A percentile compares a stretch with the other conserved stretches of the same genome.
These are phyloP conservation scores for Neopestalotiopsis clavispora DNA, from an alignment of 2,329 filamentous ascomycete genomes.

Conservation along the genomic window DNA sequence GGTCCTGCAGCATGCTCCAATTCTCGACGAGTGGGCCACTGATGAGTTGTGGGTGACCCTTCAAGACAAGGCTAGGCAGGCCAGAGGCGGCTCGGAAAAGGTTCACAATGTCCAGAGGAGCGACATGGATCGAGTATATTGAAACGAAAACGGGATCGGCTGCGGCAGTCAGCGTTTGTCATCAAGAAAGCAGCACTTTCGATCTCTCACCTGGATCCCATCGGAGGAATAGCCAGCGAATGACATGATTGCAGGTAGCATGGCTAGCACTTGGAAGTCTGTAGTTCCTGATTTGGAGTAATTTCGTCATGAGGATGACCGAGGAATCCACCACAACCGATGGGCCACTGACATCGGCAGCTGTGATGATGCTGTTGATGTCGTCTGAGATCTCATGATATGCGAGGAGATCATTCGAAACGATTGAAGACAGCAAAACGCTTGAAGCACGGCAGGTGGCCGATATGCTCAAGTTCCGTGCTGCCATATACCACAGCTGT, in stretches of 20 bases:
- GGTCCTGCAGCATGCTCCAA: slow-evolving; percentile 49
- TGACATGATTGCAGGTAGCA: slow-evolving; percentile 70
- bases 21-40: slow-evolving; percentile 54
- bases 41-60: slow-evolving; percentile 41
- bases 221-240: slow-evolving; percentile 80
- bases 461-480: slow-evolving; percentile 71
- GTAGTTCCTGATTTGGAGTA: slow-evolving; percentile 70
- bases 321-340: slow-evolving; percentile 80
- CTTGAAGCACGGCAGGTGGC: slow-evolving; percentile 79
- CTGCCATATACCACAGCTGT: slow-evolving; percentile 76
- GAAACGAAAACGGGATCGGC: slow-evolving; percentile 72
- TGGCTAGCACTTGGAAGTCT: slow-evolving; percentile 72
- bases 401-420: slow-evolving; percentile 69
- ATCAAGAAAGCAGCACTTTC: background rate
- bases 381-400: slow-evolving; percentile 72
- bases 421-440: slow-evolving; percentile 70
- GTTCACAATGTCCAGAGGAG: slow-evolving; percentile 68
- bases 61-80: slow-evolving; percentile 37
- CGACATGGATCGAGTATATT: slow-evolving; percentile 66
- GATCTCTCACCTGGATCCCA: slow-evolving; percentile 78
- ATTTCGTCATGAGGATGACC: slow-evolving; percentile 70
- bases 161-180: slow-evolving; percentile 36
- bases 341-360: slow-evolving; percentile 83
- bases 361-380: slow-evolving; percentile 73
- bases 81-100: slow-evolving; percentile 75